Percentiles rank a stretch among this genome's conserved stretches.
These are phyloP conservation scores for Magnolia officinalis DNA, from an alignment of 164 flowering plant genomes.

Conservation along the genomic window DNA sequence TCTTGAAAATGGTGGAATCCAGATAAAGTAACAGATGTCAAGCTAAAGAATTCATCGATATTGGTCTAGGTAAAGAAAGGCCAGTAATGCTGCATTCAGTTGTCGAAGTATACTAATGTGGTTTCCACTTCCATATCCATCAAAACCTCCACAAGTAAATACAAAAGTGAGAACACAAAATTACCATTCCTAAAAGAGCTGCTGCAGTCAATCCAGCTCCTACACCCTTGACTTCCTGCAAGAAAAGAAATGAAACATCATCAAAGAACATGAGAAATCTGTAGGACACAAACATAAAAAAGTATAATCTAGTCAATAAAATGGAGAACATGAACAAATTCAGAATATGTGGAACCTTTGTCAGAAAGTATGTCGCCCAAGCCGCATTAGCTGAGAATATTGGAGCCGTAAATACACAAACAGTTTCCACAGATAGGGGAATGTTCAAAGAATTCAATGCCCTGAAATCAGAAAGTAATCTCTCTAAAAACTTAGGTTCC, in stretches of 20 bases:
- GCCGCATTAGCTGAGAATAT: constrained; percentile 92
- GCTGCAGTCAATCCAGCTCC: constrained; percentile 99
- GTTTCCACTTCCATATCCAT: neutral
- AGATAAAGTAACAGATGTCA: too few relatives aligned
- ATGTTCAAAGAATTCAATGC: constrained; percentile 75
- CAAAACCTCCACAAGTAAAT: constrained; percentile 1
- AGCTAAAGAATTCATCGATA: too few relatives aligned
- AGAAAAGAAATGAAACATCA: constrained; percentile 2
- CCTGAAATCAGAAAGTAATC: constrained; percentile 40
- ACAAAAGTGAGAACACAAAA: constrained; percentile 10
- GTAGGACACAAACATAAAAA: neutral
- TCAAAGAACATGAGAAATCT: neutral
- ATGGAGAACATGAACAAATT: neutral
- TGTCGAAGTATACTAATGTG: neutral
- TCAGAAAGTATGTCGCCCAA: constrained; percentile 97
- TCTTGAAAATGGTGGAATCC: too few relatives aligned
- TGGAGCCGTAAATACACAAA: constrained; percentile 98
- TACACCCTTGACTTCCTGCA: constrained; percentile 89
- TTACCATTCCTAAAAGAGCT: constrained; percentile 90
- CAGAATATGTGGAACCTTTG: constrained; percentile 58
- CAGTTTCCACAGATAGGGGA: constrained; percentile 99
- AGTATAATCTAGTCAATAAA: neutral
- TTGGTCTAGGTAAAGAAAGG: too few relatives aligned
- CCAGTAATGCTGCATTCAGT: neutral
- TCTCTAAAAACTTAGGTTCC: neutral